Percentiles rank a stretch among this genome's conserved stretches.
phyloP scores from a whole-genome alignment of 2,329 filamentous ascomycete species.

The Elsinoe australis region DNA sequence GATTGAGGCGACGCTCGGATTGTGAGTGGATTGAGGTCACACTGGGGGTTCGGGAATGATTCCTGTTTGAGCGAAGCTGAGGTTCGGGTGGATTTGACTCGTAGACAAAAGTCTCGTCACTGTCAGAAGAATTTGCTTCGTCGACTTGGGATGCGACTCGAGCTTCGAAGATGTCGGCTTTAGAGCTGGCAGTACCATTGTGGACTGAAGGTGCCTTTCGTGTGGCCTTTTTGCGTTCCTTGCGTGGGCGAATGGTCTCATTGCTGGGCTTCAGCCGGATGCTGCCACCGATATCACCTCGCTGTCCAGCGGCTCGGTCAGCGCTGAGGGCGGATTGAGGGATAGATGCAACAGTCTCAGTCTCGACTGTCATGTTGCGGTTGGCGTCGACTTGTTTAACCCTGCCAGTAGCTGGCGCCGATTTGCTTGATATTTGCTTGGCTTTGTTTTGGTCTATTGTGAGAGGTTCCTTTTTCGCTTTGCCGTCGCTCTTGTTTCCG shows the following conservation, averaged over 20 bases:
- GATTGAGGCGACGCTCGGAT: slow-evolving; percentile 48
- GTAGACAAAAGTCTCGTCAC: slow-evolving; percentile 97
- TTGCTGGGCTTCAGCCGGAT: slow-evolving; percentile 79
- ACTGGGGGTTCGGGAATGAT: slow-evolving; percentile 91
- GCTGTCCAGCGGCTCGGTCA: slow-evolving; percentile 51
- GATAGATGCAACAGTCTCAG: slow-evolving; percentile 87
- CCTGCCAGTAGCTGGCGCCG: slow-evolving; percentile 57
- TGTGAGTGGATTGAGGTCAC: slow-evolving; percentile 73
- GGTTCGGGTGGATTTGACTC: slow-evolving; percentile 80
- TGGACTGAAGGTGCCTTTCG: slow-evolving; percentile 68
- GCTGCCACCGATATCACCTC: slow-evolving; percentile 60
- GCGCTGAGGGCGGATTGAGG: slow-evolving; percentile 70
- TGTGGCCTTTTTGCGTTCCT: slow-evolving; percentile 73
- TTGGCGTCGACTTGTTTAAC: slow-evolving; percentile 65
- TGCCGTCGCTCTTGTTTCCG: slow-evolving; percentile 45
- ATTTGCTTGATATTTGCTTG: slow-evolving; percentile 58
- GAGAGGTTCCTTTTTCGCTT: slow-evolving; percentile 15
- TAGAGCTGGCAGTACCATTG: slow-evolving; percentile 74
- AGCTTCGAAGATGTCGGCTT: slow-evolving; percentile 96
- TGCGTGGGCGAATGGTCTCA: slow-evolving; percentile 93
- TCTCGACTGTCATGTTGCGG: slow-evolving; percentile 94
- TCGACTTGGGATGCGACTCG: slow-evolving; percentile 94
- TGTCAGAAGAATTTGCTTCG: slow-evolving; percentile 92
- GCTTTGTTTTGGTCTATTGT: slow-evolving; percentile 33
- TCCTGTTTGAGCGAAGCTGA: slow-evolving; percentile 57